Percentiles rank a stretch among this genome's conserved stretches.
These are phyloP conservation scores for Lepidium sativum DNA, from an alignment of 345 rosid genomes.

Conservation along the genomic window DNA sequence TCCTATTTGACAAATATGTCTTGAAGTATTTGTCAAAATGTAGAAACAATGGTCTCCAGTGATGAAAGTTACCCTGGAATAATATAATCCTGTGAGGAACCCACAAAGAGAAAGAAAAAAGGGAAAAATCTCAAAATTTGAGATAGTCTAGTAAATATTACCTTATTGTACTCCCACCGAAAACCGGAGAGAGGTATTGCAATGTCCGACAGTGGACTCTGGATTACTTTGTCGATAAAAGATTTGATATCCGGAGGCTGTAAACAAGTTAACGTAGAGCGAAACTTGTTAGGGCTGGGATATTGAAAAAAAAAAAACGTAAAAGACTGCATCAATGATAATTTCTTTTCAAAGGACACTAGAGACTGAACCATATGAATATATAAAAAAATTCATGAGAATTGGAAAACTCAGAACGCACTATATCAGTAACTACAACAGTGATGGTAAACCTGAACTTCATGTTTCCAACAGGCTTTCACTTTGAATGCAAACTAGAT, in stretches of 20 bases:
- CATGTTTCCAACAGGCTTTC: background rate
- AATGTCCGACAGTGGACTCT: slow-evolving; percentile 92
- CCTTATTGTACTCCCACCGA: slow-evolving; percentile 89
- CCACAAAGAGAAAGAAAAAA: background rate
- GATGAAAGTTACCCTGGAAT: slow-evolving; percentile 88
- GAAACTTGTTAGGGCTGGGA: background rate
- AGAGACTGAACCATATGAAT: background rate
- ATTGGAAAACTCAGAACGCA: background rate
- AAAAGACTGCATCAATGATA: background rate
- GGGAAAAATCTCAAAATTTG: background rate
- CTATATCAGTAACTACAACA: background rate
- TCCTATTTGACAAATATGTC: slow-evolving; percentile 70
- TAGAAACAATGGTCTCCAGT: slow-evolving; percentile 91
- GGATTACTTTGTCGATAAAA: slow-evolving; percentile 88
- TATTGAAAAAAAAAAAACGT: background rate
- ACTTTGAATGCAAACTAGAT: background rate
- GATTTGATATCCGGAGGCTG: slow-evolving; percentile 91
- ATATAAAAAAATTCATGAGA: background rate
- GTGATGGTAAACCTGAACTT: background rate
- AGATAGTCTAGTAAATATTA: slow-evolving; percentile 12
- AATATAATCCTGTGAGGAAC: slow-evolving; percentile 23
- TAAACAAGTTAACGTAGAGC: slow-evolving; percentile 7
- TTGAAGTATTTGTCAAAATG: slow-evolving; percentile 91
- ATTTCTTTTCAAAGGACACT: background rate
- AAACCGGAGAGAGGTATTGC: slow-evolving; percentile 96